Percentiles rank a stretch among this genome's conserved stretches.
phyloP scores from a whole-genome alignment of 2,329 filamentous ascomycete species.

The Tolypocladium tropicale region DNA sequence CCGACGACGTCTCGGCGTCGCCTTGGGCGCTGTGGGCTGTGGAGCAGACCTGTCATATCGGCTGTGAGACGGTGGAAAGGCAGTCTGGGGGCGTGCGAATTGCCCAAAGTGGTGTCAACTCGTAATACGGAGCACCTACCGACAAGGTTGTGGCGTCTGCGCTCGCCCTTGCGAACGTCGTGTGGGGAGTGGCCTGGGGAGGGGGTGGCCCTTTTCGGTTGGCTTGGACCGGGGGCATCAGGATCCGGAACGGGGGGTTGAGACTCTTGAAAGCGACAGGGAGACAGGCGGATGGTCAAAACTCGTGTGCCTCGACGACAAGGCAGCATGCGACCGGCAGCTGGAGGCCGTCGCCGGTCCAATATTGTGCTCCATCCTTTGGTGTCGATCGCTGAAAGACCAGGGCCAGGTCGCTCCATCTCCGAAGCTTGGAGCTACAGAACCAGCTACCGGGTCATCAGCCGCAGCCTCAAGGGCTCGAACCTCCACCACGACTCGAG shows the following conservation, averaged over 20 bases:
- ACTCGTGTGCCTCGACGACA: neutral
- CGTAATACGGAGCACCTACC: neutral
- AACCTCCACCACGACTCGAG: neutral
- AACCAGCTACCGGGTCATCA: too few species aligned
- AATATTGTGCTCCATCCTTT: neutral
- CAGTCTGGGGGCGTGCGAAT: conserved; percentile 7
- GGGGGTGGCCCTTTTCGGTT: neutral
- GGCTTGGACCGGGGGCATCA: neutral
- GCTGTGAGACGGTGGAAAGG: conserved; percentile 16
- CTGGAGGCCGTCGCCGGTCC: neutral
- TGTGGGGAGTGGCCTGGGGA: neutral
- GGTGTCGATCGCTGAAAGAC: neutral
- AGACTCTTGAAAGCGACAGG: neutral
- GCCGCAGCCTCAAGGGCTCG: neutral
- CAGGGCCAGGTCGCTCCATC: neutral
- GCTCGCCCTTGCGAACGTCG: conserved; percentile 3
- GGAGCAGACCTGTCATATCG: conserved; percentile 26
- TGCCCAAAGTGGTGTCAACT: neutral
- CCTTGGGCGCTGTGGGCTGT: conserved; percentile 9
- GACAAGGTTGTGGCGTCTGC: conserved; percentile 4
- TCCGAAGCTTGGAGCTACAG: neutral
- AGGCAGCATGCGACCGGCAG: neutral
- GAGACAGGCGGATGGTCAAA: neutral
- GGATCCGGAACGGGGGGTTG: neutral
- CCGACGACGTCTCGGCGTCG: conserved; percentile 11